Base-by-base conservation (phyloP, 495 filamentous ascomycete genomes). In the Xylaria curta region DNA sequence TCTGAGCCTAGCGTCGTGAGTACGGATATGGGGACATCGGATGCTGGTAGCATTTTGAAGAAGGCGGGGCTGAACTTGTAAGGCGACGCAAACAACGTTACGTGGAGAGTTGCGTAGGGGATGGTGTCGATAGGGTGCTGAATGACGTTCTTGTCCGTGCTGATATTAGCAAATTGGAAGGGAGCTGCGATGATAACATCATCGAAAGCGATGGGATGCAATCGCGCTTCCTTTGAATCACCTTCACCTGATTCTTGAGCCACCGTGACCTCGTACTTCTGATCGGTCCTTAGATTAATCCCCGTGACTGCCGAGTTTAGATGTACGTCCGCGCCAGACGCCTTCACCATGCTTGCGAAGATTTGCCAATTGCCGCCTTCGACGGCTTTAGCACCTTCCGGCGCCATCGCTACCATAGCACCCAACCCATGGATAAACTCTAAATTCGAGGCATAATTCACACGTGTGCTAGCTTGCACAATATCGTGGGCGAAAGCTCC, bases 381-480 rank as follows among this genome's bases (percentile, higher is more conserved):
- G 8, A 99, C 87, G 6, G 90, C 81, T 75, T 94, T 89, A 0
- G 95, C 93, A 6, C 94, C 93, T 62, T 96, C 92, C 0, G 94
- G 90, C 1, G 95, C 93, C 93, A 98, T 93, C 3, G 84, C 80
- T 53, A 85, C 96, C 91, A 98, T 95, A 0, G 94, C 89, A 73
- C 95, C 94, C 12, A 99, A 80, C 4, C 93, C 97, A 76, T 99
- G 95, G 40, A 98, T 96, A 56, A 90, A 79, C 3, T 81, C 85
- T 8, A 99, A 78, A 71, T 99, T 98, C 73, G 95, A 93, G 0
- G 92, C 96, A 82, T 98, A 98, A 78, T 99, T 99, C 54, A 98
- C 96, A 6, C 96, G 86, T 0, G 96, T 98, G 73, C 90, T 92
- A 2, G 96, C 93, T 82, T 98, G 97, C 15, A 99, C 88, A 53